These are phyloP conservation scores for Mortierella sp. DNA, from an alignment of 371 early-diverging fungal species.

Conservation along the genomic window DNA sequence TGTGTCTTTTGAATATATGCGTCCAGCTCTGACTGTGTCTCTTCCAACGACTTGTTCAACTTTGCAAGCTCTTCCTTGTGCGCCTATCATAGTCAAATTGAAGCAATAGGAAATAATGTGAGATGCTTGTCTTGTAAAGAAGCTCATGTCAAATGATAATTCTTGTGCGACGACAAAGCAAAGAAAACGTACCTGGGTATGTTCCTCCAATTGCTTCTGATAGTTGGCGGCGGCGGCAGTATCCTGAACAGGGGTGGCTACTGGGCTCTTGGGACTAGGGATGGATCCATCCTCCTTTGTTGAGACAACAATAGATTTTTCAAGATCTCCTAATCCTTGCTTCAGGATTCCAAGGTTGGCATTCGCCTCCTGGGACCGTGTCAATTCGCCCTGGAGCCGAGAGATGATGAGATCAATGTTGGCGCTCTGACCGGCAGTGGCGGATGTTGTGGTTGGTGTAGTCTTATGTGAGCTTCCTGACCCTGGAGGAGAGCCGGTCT, in stretches of 20 bases:
- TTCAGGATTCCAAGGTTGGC: conserved; percentile 38
- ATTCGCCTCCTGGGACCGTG: conserved; percentile 54
- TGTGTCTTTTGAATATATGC: conserved; percentile 45
- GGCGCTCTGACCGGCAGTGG: conserved; percentile 32
- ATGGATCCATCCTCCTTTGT: conserved; percentile 13
- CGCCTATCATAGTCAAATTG: background rate
- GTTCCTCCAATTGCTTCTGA: conserved; percentile 26
- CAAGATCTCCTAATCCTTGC: conserved; percentile 54
- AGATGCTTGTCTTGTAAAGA: background rate
- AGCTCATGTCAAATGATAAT: background rate
- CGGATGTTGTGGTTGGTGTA: conserved; percentile 7
- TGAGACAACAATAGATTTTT: conserved; percentile 26
- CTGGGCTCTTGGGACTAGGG: conserved; percentile 5
- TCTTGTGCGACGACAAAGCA: too few species aligned
- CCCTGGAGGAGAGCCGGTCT: conserved; percentile 22
- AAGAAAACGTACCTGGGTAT: conserved; percentile 16
- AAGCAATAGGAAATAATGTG: background rate
- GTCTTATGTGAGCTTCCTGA: conserved; percentile 20
- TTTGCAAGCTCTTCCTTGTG: conserved; percentile 30
- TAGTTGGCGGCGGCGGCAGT: background rate
- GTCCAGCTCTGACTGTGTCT: conserved; percentile 38
- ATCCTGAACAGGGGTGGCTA: background rate
- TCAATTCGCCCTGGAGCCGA: conserved; percentile 48
- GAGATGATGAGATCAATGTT: conserved; percentile 56
- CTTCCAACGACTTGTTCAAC: conserved; percentile 31